Base-by-base conservation (phyloP, 441 rosid genomes). In the Monsonia emarginata region DNA sequence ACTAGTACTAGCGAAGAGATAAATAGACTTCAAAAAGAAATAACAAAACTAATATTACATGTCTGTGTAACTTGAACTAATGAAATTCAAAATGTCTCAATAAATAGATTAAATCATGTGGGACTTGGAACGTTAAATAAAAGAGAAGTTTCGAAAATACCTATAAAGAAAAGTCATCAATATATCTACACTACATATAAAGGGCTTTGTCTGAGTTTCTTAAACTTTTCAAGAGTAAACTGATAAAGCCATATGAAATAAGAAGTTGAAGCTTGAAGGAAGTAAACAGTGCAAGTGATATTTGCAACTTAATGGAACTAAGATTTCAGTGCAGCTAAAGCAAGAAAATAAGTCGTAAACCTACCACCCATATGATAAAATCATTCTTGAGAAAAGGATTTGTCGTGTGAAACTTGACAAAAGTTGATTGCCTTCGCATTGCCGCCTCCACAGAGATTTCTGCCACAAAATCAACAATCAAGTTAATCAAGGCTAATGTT, bases 311-410 rank as follows among this genome's bases (percentile, higher is more conserved):
- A n/a, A 42, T 11, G 50, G 50, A 14, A 42, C 5, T 9, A 42
- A 42, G 16, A 16, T 42, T 42, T n/a, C 52, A n/a, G 11, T 24
- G 34, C 61, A 56, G 24, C 59, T 5, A 69, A 56, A 48, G 65
- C 13, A 62, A 70, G 59, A 69, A 69, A 48, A 63, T 44, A 31
- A 61, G 62, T 52, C n/a, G 61, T 30, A 46, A 56, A 71, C 82
- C 63, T 85, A 89, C 98, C 91, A 89, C 83, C 98, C 96, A 88
- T 66, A 88, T 77, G 75, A 89, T 72, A 71, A 84, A 76, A 28
- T 81, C 78, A 61, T 78, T 85, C 79, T 60, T 85, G 62, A 72
- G 74, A 66, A 83, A 76, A 71, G 90, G 88, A 74, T 76, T 83
- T 30, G 93, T 69, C 24, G 82, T 57, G 69, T 83, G 91, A 71